Evolutionary conservation across 2,329 filamentous ascomycete species (phyloP), one percentile per base, ranked within the genome.

Genomic region (Nemania sp.): DNA sequence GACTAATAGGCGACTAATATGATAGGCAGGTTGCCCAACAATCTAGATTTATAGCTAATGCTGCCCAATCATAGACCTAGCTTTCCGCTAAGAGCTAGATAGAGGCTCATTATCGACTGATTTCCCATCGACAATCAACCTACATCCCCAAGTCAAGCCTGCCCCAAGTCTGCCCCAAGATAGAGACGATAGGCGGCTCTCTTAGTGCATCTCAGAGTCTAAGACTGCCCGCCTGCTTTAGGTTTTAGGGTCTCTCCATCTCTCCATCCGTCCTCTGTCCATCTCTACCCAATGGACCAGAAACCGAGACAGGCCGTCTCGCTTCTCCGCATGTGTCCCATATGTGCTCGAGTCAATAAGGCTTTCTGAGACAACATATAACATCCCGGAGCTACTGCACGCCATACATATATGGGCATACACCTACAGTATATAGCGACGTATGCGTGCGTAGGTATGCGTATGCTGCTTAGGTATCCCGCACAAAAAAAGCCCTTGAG

Each of bases 61-160:
- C 26, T 5, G 20, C 35, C 64, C 64, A 67, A 63, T 63, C 53
- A 63, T 20, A 13, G 22, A 1, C 52, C 43, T 22, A n/a, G n/a
- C 24, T 41, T 35, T 24, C 32, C n/a, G 10, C 57, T 32, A 29
- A 41, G 22, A 20, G 15, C 56, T 32, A 32, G 3, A 6, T 29
- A 32, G 3, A 3, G 35, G 4, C n/a, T 47, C 27, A 43, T 55
- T 62, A 55, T 54, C 26, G 27, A 54, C 59, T 35, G 24, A 22
- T 15, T 47, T 45, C 51, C 38, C n/a, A 24, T 20, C 24, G 59
- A 32, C 59, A 51, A 62, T 47, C 52, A 27, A n/a, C n/a, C n/a
- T n/a, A n/a, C n/a, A n/a, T n/a, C n/a, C n/a, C n/a, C n/a, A n/a
- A n/a, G n/a, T n/a, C n/a, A n/a, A n/a, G n/a, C n/a, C n/a, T n/a